Conservation (phyloP, 306 rosid genomes). For the Pterocarpus macrocarpus region DNA sequence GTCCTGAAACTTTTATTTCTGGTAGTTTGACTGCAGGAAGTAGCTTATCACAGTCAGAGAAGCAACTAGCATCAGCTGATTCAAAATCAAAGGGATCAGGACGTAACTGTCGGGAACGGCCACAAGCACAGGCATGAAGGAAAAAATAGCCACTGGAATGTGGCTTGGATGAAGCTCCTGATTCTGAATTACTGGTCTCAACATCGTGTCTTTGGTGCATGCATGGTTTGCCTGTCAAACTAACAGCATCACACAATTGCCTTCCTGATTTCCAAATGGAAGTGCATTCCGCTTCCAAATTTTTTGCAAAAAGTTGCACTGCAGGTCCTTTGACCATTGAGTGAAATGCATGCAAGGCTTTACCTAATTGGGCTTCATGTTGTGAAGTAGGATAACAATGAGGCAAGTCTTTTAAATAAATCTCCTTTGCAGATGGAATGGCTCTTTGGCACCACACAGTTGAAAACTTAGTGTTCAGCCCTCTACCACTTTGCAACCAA, state of each 20-base stretch:
- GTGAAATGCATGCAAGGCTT: conserved; percentile 77
- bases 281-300: conserved; percentile 85
- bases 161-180: conserved; percentile 50
- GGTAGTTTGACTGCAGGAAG: conserved; percentile 82
- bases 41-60: conserved; percentile 82
- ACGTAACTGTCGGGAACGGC: conserved; percentile 73
- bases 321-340: conserved; percentile 89
- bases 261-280: conserved; percentile 89
- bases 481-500: conserved; percentile 85
- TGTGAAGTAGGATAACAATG: conserved; percentile 79
- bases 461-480: conserved; percentile 77
- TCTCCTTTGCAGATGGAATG: conserved; percentile 83
- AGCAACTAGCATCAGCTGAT: conserved; percentile 73
- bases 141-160: conserved; percentile 92
- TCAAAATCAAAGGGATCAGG: conserved; percentile 94
- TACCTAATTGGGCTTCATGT: conserved; percentile 75
- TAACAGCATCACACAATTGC: conserved; percentile 90
- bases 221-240: conserved; percentile 95
- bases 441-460: conserved; percentile 83
- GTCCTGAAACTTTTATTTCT: conserved; percentile 58
- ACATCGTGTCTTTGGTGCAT: conserved; percentile 84
- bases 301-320: conserved; percentile 70
- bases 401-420: conserved; percentile 87
- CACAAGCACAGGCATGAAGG: conserved; percentile 94
- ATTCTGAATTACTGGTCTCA: conserved; percentile 50